Evolutionary conservation across 441 rosid genomes (phyloP), one percentile per base, ranked within the genome.

Genomic region (Populus trichocarpa): DNA sequence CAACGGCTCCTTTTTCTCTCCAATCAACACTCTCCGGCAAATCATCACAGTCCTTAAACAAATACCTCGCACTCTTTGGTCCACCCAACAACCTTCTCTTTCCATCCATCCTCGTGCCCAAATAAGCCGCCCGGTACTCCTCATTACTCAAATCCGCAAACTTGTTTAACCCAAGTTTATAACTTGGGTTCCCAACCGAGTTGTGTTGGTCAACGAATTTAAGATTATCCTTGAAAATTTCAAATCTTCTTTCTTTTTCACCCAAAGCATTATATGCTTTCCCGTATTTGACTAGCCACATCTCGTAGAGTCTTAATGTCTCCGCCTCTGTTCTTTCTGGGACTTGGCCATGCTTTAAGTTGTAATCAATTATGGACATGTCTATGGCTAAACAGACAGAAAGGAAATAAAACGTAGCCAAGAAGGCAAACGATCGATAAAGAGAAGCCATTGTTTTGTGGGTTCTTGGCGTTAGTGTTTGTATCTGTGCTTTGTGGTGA

Each of bases 91-190:
- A 72, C 71, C 81, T 78, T 78, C 6, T 79, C 72, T 6, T 76
- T 76, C 78, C 46, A 32, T 77, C 76, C 68, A 78, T 76, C 86
- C 85, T 86, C 2, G 84, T 64, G 30, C 98, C 95, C 78, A 91
- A 79, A 59, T 81, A 90, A 76, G 32, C 85, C 75, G 86, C 77
- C 78, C 92, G 87, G 85, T 88, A 96, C 90, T 96, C 99, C 59
- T 91, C 93, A 79, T 96, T 92, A 77, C 91, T 90, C 78, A 96
- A 83, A 85, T 96, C 97, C 32, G 98, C 96, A 67, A 94, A 96
- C 80, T 89, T 90, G 88, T 86, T 96, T 80, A 94, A 72, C 40
- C 99, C 96, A 26, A 96, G 85, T 71, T 66, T 85, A 70, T 86
- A 94, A 72, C 82, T 88, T 78, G 80, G 87, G 82, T 86, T 63